Conservation (phyloP, 202 grass and related monocot genomes). For the Zizania palustris region DNA sequence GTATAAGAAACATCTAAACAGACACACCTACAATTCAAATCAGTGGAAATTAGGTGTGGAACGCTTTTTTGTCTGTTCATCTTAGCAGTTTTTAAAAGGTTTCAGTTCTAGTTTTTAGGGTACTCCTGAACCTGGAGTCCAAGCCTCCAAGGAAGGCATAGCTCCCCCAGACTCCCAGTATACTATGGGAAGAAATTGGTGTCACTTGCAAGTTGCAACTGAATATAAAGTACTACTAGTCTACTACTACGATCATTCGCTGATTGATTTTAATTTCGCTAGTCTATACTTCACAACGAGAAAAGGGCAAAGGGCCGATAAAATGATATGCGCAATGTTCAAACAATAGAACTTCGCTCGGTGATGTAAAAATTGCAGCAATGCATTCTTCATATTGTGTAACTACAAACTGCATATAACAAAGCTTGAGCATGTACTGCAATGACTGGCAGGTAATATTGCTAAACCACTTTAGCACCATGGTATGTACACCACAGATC, state of each 20-base stretch:
- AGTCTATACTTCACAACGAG: background rate
- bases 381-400: slow-evolving; percentile 28
- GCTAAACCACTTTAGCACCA: slow-evolving; percentile 41
- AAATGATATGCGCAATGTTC: background rate
- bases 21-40: background rate
- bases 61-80: background rate
- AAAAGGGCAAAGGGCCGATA: background rate
- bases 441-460: slow-evolving; percentile 17
- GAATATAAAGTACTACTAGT: background rate
- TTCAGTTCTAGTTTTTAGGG: no score
- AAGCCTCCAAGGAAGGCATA: no score
- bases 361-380: background rate
- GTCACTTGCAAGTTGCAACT: background rate
- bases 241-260: no score
- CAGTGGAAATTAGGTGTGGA: background rate
- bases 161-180: no score
- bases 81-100: background rate
- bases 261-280: background rate
- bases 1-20: no score
- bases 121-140: no score
- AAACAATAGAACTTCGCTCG: background rate
- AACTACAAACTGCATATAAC: slow-evolving; percentile 30
- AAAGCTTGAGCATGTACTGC: slow-evolving; percentile 42
- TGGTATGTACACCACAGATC: slow-evolving; percentile 41
- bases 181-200: background rate